These are phyloP conservation scores for Volvariella volvacea DNA, from an alignment of 1,284 basidiomycete species.

Conservation along the genomic window DNA sequence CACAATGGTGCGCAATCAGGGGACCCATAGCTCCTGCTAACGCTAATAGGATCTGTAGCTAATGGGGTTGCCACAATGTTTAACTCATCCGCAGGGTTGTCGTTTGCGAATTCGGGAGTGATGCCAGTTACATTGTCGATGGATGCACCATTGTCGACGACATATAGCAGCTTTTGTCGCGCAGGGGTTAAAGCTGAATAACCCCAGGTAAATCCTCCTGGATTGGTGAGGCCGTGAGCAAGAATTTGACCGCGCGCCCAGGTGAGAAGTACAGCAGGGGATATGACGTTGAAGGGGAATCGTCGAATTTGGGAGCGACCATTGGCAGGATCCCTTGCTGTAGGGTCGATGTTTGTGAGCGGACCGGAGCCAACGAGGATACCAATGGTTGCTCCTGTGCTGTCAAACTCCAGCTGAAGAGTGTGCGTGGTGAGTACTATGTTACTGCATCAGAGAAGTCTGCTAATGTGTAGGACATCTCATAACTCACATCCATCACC, in stretches of 20 bases:
- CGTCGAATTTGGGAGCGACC: slow-evolving; percentile 22
- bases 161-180: slow-evolving; percentile 18
- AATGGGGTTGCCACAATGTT: slow-evolving; percentile 16
- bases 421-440: slow-evolving; percentile 34
- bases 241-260: slow-evolving; percentile 27
- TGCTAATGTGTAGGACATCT: background rate
- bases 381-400: slow-evolving; percentile 10
- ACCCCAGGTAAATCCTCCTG: no score
- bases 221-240: slow-evolving; percentile 36
- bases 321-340: slow-evolving; percentile 31
- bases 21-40: slow-evolving; percentile 27
- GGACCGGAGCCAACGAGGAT: slow-evolving; percentile 28
- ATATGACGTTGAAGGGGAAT: slow-evolving; percentile 30
- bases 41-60: slow-evolving; percentile 14
- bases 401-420: slow-evolving; percentile 23
- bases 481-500: slow-evolving; percentile 28
- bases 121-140: slow-evolving; percentile 30
- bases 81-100: slow-evolving; percentile 37
- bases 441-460: no score
- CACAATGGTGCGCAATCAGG: slow-evolving; percentile 32
- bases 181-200: slow-evolving; percentile 27
- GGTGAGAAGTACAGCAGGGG: slow-evolving; percentile 2
- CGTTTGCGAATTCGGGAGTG: slow-evolving; percentile 30
- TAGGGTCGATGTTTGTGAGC: slow-evolving; percentile 31
- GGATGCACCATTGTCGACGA: slow-evolving; percentile 36